Percentiles rank a stretch among this genome's conserved stretches.
These are phyloP conservation scores for Plasmodium sp. DNA, from an alignment of 169 alveolate genomes.

Conservation along the genomic window DNA sequence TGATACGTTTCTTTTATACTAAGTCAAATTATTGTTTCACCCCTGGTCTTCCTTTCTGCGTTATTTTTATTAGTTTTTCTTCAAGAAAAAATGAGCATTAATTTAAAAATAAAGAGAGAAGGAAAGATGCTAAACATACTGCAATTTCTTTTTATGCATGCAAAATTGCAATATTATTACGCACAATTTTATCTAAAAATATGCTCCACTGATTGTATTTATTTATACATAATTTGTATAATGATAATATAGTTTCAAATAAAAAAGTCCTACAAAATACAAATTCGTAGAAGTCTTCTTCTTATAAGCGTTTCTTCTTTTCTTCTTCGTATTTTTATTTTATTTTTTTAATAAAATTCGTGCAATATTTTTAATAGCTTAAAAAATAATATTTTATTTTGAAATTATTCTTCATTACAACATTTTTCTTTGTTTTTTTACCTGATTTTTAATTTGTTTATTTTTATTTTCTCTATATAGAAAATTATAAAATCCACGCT, in stretches of 20 bases:
- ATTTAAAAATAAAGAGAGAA: background rate
- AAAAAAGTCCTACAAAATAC: background rate
- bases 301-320: background rate
- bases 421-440: background rate
- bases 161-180: background rate
- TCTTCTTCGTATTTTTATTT: background rate
- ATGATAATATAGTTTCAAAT: background rate
- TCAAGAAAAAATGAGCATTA: background rate
- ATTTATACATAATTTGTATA: too few species aligned
- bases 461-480: background rate
- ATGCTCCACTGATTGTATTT: background rate
- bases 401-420: background rate
- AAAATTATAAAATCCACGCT: background rate
- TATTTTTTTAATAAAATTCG: background rate
- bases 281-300: background rate
- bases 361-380: background rate
- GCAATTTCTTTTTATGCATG: background rate
- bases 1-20: too few species aligned
- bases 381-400: background rate
- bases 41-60: too few species aligned
- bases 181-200: background rate
- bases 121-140: background rate
- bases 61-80: background rate
- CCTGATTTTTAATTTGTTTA: background rate
- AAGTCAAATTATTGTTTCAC: too few species aligned